Base-by-base conservation (phyloP, 2,329 filamentous ascomycete species). In the Penicillium frequentans region DNA sequence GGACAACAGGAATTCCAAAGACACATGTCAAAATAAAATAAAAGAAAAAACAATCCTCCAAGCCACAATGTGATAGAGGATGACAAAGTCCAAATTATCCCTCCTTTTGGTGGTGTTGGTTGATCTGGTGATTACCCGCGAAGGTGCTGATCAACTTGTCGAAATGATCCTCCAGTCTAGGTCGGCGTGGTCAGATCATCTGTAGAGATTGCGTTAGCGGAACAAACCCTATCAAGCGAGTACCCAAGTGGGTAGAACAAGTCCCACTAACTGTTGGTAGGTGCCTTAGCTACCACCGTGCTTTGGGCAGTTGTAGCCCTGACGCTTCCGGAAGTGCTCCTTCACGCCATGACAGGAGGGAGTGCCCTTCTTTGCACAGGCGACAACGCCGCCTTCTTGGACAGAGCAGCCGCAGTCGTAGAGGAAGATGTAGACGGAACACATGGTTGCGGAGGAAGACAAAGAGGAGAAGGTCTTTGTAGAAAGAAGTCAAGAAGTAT, bases 331-430 rank as follows among this genome's bases (percentile, higher is more conserved):
- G 56, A 69, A 60, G 33, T 74, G 66, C 53, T 72, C 65, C 54
- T 69, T 68, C 27, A 74, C 66, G 7, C 68, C 68, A n/a, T 62
- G 60, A 61, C 70, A 73, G 45, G 60, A 61, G 24, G 63, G 43
- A 11, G 69, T 71, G 50, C 70, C 71, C 57, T 67, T 63, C 55
- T 70, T 68, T 29, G 70, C 70, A 57, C 73, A 75, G 49, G 63
- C 64, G 33, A 75, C 71, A 4, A 73, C 64, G n/a, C 68, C 70
- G 4, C 63, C 69, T 52, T 74, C 70, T 21, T 68, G 64, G 45
- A 70, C 55, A 42, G 64, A 65, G 62, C 73, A 75, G 42, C 73
- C 73, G 57, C 73, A 75, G 59, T 71, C 72, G 57, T 73, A 75
- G 45, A 73, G 62, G 62, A 67, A 68, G 53, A 72, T 70, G 58